Conservation (phyloP, 2,329 filamentous ascomycete genomes). For the Colletotrichum sp. region DNA sequence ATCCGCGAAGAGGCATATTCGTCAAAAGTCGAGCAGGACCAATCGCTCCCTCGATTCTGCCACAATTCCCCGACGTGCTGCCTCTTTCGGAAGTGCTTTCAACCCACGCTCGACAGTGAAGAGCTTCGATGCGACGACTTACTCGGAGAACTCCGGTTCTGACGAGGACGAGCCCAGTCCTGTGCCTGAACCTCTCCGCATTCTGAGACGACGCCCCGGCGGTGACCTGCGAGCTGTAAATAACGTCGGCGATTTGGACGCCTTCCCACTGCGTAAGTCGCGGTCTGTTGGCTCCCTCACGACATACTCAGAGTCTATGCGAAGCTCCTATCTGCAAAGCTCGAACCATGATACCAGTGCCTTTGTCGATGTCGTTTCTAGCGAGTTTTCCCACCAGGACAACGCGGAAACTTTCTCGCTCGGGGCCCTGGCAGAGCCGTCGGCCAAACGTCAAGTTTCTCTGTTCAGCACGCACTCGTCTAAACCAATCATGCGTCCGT, state of each 20-base stretch:
- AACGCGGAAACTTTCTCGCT: slow-evolving; percentile 59
- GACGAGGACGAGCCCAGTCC: slow-evolving; percentile 45
- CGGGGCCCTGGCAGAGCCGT: slow-evolving; percentile 59
- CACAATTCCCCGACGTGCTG: slow-evolving; percentile 58
- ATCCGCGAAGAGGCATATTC: slow-evolving; percentile 37
- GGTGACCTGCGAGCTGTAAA: slow-evolving; percentile 75
- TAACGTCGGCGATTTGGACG: slow-evolving; percentile 67
- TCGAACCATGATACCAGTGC: slow-evolving; percentile 41
- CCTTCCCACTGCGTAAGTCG: slow-evolving; percentile 53
- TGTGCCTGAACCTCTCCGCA: slow-evolving; percentile 61
- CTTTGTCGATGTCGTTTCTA: slow-evolving; percentile 50
- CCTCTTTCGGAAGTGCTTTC: slow-evolving; percentile 65
- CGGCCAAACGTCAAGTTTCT: slow-evolving; percentile 51
- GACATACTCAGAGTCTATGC: slow-evolving; percentile 64
- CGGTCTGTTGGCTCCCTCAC: slow-evolving; percentile 65
- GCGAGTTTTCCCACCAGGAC: slow-evolving; percentile 41
- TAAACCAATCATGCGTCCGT: slow-evolving; percentile 69
- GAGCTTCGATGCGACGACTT: slow-evolving; percentile 67
- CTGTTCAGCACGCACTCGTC: slow-evolving; percentile 68
- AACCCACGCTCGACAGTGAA: slow-evolving; percentile 54
- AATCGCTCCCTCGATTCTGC: slow-evolving; percentile 53
- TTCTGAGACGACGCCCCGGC: slow-evolving; percentile 75
- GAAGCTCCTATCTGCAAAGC: slow-evolving; percentile 60
- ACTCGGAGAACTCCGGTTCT: slow-evolving; percentile 56
- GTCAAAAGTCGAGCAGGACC: slow-evolving; percentile 54